Conservation (phyloP, 306 rosid species). For the Lathyrus tuberosus region DNA sequence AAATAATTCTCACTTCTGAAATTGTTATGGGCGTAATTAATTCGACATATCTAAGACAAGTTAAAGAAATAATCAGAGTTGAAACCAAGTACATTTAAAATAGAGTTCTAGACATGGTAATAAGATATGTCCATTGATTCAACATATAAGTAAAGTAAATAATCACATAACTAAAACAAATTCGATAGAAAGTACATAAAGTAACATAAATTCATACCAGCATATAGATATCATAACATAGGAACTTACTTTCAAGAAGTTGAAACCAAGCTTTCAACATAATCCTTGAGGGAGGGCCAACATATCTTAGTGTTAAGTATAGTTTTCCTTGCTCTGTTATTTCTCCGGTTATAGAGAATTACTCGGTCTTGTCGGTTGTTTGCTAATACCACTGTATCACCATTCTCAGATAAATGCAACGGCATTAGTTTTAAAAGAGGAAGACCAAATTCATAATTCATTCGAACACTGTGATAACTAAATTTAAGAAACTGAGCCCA, state of each 20-base stretch:
- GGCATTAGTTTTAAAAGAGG: not conserved
- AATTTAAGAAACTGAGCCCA: not conserved
- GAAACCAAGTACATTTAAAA: no score
- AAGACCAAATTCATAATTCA: not conserved
- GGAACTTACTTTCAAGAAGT: not conserved
- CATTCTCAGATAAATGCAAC: not conserved
- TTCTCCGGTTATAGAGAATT: not conserved
- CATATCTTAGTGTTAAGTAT: not conserved
- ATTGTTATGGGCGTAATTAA: not conserved
- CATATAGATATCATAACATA: not conserved
- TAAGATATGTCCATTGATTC: not conserved
- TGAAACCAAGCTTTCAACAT: slow-evolving; percentile 19
- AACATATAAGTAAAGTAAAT: not conserved
- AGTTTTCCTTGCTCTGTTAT: not conserved
- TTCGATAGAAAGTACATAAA: slow-evolving; percentile 25
- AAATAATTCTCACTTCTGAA: not conserved
- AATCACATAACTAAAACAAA: no score
- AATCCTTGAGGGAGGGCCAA: not conserved
- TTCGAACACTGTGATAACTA: not conserved
- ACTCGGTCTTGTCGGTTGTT: not conserved
- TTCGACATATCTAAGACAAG: no score
- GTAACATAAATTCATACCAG: not conserved
- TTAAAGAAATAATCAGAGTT: no score
- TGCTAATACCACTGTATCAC: not conserved
- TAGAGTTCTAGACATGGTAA: no score